Evolutionary conservation across 2,329 filamentous ascomycete species (phyloP), one percentile per base, ranked within the genome.

Genomic region (Didymella glomerata): DNA sequence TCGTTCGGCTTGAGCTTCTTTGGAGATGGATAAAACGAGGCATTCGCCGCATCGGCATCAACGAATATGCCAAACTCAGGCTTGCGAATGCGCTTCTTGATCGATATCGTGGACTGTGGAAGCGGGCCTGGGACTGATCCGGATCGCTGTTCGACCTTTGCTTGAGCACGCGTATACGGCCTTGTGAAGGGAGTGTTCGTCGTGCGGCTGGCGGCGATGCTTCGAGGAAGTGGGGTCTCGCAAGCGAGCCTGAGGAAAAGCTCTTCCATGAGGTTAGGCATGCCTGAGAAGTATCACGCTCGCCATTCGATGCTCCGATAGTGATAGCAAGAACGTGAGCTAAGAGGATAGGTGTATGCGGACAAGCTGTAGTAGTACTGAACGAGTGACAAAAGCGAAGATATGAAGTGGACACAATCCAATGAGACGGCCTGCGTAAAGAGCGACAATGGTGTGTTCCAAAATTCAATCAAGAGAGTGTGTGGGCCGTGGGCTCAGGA

Each of bases 1-100:
- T 42, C 32, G 20, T 40, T 50, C 2, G 42, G 28, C n/a, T 50
- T 66, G 18, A 41, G 38, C 28, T 52, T 59, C 48, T 68, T 68
- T 10, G 49, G 47, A 2, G 54, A 47, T 1, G 55, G 48, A 1
- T 22, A 28, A 18, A 14, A 20, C 7, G 34, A 2, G 2, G 34
- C 32, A n/a, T 30, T 48, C 14, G n/a, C 28, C 1, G 44, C 24
- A 25, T 59, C 30, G 2, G 44, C 20, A 18, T 69, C 67, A 18
- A 58, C 32, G 47, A 67, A 68, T 20, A 69, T 54, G 14, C 47
- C 50, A 48, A 70, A 63, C 1, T 61, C 45, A 1, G 52, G 28
- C 14, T 62, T 64, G 30, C 61, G 64, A 25, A 36, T 32, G 24
- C 51, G 57, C 32, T 65, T 67, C 41, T 46, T 61, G 25, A 58